Base-by-base conservation (phyloP, 169 alveolate genomes). In the Eimeria acervulina region DNA sequence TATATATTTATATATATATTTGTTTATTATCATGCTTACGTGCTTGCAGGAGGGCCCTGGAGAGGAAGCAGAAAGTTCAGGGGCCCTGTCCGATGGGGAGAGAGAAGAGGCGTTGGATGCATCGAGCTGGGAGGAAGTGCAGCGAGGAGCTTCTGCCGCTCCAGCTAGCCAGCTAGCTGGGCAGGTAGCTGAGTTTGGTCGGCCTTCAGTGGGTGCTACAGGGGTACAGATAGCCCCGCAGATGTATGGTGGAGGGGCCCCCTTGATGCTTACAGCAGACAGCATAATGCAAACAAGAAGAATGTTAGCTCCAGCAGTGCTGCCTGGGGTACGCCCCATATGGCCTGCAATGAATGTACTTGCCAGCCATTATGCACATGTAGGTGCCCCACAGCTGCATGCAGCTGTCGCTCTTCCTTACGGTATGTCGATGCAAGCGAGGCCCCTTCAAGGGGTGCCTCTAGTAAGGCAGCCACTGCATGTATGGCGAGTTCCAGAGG, bases 381-480 rank as follows among this genome's bases (percentile, higher is more conserved):
- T 72, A 2, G 83, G 52, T 4, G 83, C 83, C 44, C 47, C 83
- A 19, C 83, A 72, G 83, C 83, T 72, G 44, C 83, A 72, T 28
- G 44, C 83, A 2, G 83, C 83, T 26, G 83, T 28, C 5, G 47
- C 83, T n/a, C 47, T 72, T n/a, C 83, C 83, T n/a, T 72, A 72
- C 44, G 83, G 83, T 19, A 5, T 72, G 26, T 72, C 83, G 13
- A 4, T 72, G 3, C 15, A 19, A 4, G 83, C 83, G 7, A 72
- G 83, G 44, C 83, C 38, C 83, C 10, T 72, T 38, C 83, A 72
- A 36, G 83, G 83, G 21, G 15, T 72, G 44, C 83, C 83, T 12
- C 38, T 72, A 13, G 83, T 19, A 13, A 21, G 83, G 15, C 83
- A 72, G 44, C 83, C 83, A 4, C 44, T 72, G 44, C 83, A 72